Percentiles rank a stretch among this genome's conserved stretches.
These are phyloP conservation scores for Scutellaria barbata DNA, from an alignment of 257 asterid species.

Conservation along the genomic window DNA sequence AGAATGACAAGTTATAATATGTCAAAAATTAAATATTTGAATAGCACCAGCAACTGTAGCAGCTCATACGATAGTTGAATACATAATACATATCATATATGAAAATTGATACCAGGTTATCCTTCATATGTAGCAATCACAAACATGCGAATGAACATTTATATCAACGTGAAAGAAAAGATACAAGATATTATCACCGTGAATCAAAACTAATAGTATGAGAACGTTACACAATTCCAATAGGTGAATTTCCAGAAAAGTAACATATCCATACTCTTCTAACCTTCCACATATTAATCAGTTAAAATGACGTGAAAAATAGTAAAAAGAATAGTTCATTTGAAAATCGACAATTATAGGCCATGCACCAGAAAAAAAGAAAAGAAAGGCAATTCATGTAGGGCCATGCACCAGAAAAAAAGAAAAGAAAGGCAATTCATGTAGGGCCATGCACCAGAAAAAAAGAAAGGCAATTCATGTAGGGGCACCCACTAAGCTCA, in stretches of 20 bases:
- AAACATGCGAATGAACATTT: neutral
- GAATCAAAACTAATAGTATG: neutral
- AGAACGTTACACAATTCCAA: neutral
- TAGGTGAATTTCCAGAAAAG: no score
- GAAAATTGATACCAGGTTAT: neutral
- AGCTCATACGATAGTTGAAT: neutral
- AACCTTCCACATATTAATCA: neutral
- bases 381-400: no score
- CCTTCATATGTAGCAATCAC: neutral
- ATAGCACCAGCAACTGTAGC: neutral
- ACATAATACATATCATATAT: neutral
- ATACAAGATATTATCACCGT: neutral
- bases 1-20: conserved; percentile 15
- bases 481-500: conserved; percentile 1
- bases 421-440: no score
- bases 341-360: neutral
- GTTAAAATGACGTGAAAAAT: neutral
- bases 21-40: neutral
- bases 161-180: neutral
- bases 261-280: conserved; percentile 6
- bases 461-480: neutral
- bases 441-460: no score
- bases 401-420: no score
- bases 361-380: no score
- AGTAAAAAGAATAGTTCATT: neutral